phyloP scores from a whole-genome alignment of 345 rosid species.

The Populus tremula region DNA sequence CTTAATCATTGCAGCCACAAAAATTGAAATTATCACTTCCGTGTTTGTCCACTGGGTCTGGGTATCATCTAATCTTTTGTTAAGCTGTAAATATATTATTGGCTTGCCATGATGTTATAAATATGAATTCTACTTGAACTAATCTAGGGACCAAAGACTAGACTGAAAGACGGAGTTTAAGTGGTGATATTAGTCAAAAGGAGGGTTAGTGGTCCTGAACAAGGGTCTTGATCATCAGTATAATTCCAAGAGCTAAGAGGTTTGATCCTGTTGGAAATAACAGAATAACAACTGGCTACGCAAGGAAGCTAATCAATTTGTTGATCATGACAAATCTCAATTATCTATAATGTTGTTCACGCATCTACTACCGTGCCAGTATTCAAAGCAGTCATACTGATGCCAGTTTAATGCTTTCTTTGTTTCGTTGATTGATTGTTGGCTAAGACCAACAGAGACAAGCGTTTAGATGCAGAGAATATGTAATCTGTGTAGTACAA shows the following conservation, averaged over 20 bases:
- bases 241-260: neutral
- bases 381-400: neutral
- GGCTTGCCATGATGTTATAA: neutral
- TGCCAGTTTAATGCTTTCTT: neutral
- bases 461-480: neutral
- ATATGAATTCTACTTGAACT: neutral
- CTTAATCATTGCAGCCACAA: slow-evolving; percentile 27
- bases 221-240: neutral
- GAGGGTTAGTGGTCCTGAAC: neutral
- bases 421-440: neutral
- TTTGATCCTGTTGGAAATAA: neutral
- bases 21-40: neutral
- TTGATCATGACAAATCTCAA: slow-evolving; percentile 2
- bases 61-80: too few relatives aligned
- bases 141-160: neutral
- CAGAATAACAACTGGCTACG: neutral
- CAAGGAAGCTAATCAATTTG: neutral
- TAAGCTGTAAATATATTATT: neutral
- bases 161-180: neutral
- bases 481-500: neutral
- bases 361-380: neutral
- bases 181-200: neutral
- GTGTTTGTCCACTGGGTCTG: neutral
- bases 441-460: neutral
- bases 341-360: neutral